A percentile compares a stretch with the other conserved stretches of the same genome.
Evolutionary conservation across 345 rosid genomes (phyloP).

Genomic region (Limnanthes douglasii): DNA sequence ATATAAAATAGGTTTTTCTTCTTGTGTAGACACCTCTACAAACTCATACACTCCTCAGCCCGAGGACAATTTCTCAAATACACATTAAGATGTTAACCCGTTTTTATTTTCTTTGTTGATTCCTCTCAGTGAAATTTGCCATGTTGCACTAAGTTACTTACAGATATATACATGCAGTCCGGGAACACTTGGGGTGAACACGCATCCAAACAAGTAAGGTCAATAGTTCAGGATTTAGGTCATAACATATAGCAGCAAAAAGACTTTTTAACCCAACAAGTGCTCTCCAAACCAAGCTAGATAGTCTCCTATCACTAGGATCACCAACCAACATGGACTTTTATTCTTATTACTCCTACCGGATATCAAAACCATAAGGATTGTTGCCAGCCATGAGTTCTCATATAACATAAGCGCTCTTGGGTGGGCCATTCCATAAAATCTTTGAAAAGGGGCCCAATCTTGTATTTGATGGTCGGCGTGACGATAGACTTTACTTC

Average conservation of each 20-base stretch:
- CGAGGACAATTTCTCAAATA: too few species aligned
- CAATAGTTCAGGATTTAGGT: neutral
- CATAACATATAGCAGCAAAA: neutral
- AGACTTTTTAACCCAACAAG: neutral
- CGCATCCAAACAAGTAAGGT: too few species aligned
- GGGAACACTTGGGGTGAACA: too few species aligned
- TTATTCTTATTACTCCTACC: neutral
- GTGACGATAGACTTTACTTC: slow-evolving; percentile 7
- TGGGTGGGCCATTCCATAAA: neutral
- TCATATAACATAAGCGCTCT: neutral
- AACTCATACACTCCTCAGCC: too few species aligned
- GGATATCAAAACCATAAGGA: neutral
- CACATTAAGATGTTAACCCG: too few species aligned
- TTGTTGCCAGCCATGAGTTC: neutral
- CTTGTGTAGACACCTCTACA: too few species aligned
- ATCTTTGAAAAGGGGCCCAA: neutral
- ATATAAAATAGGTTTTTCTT: too few species aligned
- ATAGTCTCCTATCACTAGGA: slow-evolving; percentile 6
- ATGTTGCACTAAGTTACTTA: neutral
- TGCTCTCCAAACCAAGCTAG: slow-evolving; percentile 3
- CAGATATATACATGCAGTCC: neutral
- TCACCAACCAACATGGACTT: neutral
- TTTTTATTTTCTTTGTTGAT: neutral
- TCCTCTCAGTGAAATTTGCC: neutral
- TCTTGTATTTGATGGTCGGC: slow-evolving; percentile 8